Evolutionary conservation across 2,329 filamentous ascomycete genomes (phyloP).

Genomic region (Colletotrichum viniferum): DNA sequence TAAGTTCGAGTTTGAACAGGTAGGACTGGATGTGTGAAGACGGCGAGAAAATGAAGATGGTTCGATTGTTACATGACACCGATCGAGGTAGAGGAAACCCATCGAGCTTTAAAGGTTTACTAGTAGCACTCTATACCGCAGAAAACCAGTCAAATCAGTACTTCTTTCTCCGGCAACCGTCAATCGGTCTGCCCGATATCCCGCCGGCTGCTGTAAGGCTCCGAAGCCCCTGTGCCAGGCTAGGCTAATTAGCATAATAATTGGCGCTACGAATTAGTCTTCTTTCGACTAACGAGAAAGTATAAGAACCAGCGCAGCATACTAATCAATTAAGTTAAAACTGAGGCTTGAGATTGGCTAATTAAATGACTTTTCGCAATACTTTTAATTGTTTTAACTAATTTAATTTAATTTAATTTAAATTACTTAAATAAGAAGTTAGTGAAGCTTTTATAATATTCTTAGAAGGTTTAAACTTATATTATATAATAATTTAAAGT

Average conservation of each 20-base stretch:
- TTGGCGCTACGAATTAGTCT: not conserved
- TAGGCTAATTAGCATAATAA: not conserved
- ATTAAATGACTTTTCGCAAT: too few relatives aligned
- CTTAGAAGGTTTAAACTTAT: too few relatives aligned
- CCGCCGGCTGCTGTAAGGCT: not conserved
- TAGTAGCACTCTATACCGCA: not conserved
- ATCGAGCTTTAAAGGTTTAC: not conserved
- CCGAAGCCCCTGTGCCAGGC: not conserved
- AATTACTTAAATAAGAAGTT: too few relatives aligned
- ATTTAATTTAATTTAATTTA: too few relatives aligned
- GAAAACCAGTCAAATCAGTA: rapidly evolving
- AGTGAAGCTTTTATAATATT: too few relatives aligned
- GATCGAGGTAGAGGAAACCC: not conserved
- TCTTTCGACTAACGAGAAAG: not conserved
- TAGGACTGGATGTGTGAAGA: not conserved
- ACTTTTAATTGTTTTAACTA: too few relatives aligned
- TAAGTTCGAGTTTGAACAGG: not conserved
- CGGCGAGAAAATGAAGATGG: not conserved
- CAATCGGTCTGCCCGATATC: not conserved
- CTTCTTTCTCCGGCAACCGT: not conserved
- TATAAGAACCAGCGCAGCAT: too few relatives aligned
- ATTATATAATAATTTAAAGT: too few relatives aligned
- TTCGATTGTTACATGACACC: not conserved
- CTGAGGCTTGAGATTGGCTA: too few relatives aligned
- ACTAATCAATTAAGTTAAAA: too few relatives aligned